Evolutionary conservation across 768 basidiomycete species (phyloP).

Genomic region (Rhizopogon vinicolor): DNA sequence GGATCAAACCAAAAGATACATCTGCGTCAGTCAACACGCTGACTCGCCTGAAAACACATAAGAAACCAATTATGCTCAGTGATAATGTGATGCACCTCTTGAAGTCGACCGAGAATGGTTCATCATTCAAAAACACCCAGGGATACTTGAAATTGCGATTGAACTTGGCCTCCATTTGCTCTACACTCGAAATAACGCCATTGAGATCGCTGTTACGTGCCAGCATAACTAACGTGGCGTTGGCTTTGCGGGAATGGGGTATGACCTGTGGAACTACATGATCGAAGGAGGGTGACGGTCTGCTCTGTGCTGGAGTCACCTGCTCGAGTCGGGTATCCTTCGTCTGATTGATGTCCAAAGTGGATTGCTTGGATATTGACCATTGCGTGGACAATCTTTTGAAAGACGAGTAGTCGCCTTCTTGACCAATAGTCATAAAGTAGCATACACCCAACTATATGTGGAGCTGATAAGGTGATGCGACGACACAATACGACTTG

Average conservation of each 20-base stretch:
- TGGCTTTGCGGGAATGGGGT: conserved; percentile 31
- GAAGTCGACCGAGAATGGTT: conserved; percentile 50
- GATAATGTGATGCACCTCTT: conserved; percentile 28
- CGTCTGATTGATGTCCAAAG: background rate
- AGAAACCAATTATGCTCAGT: conserved; percentile 3
- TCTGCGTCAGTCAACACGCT: conserved; percentile 35
- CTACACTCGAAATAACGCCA: conserved; percentile 43
- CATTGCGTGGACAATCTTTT: conserved; percentile 1
- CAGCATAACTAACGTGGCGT: conserved; percentile 57
- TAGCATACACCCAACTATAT: conserved; percentile 18
- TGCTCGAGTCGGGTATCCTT: background rate
- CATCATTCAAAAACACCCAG: conserved; percentile 63
- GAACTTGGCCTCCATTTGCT: conserved; percentile 53
- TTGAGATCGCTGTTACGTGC: conserved; percentile 44
- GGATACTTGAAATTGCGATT: conserved; percentile 57
- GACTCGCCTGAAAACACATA: conserved; percentile 26
- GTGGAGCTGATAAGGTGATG: background rate
- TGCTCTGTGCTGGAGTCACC: background rate
- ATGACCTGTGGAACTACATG: background rate
- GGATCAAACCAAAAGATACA: conserved; percentile 53
- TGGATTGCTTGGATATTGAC: background rate
- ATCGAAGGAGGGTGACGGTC: background rate
- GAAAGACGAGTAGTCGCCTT: conserved; percentile 1
- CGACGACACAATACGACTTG: background rate
- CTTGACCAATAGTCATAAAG: conserved; percentile 11